Evolutionary conservation across 345 rosid species (phyloP), one percentile per base, ranked within the genome.

Genomic region (Isatis tinctoria): DNA sequence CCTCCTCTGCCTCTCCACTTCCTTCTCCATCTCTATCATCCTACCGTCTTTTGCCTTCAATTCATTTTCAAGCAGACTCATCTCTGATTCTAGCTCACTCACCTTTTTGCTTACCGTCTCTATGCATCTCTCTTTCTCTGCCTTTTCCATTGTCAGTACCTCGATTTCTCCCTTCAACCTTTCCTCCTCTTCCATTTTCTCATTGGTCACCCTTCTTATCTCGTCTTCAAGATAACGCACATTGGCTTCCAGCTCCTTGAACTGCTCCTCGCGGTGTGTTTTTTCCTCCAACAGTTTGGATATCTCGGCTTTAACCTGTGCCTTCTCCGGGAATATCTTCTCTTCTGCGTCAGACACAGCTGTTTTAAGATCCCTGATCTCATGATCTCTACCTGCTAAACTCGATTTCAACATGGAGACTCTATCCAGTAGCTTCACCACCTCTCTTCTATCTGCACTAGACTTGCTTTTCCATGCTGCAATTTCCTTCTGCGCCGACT

Each of bases 351-450:
- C 88, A 18, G 87, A 81, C 17, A 91, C 65, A 18, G 86, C 86
- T 24, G 70, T 73, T 71, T 88, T 92, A 40, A 90, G 73, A 65
- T 82, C 87, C 79, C 84, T 82, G 69, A 88, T 70, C 81, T 95
- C 97, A 41, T 78, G 76, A 79, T 90, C 97, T 63, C 92, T 85
- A 78, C 86, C 92, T 3, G 88, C 84, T 74, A 95, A 76, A 73
- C 92, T 91, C 10, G 78, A 82, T 74, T 87, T 84, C 54, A 85
- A 71, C 83, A 80, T 76, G 7, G 79, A 43, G 65, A 84, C 77
- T 67, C 87, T 87, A 58, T 87, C 96, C 37, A 81, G 82, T 64
- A 95, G 82, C 77, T 82, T 90, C 52, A 74, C 66, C 4, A 81
- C 85, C 69, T 85, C 89, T 73, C 72, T 82, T 76, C 74, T 90